Conservation (phyloP, 768 basidiomycete species). For the Kondoa subrosea region DNA sequence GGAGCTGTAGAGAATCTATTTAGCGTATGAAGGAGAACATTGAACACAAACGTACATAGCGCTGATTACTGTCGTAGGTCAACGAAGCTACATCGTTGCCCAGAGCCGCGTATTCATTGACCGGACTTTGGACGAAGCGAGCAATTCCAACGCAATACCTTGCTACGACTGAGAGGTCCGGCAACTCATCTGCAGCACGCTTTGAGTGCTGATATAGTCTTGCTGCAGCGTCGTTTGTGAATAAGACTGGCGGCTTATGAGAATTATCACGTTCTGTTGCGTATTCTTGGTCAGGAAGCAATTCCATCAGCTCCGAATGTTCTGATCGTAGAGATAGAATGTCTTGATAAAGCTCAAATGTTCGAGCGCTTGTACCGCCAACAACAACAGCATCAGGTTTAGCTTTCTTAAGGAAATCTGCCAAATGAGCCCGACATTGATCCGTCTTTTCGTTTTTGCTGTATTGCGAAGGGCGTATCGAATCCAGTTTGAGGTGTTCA, state of each 20-base stretch:
- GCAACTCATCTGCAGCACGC: slow-evolving; percentile 68
- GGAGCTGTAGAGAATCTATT: slow-evolving; percentile 42
- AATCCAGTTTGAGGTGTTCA: slow-evolving; percentile 78
- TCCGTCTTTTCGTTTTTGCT: slow-evolving; percentile 13
- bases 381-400: slow-evolving; percentile 75
- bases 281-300: neutral
- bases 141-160: slow-evolving; percentile 90
- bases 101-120: slow-evolving; percentile 84
- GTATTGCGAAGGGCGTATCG: slow-evolving; percentile 38
- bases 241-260: slow-evolving; percentile 38
- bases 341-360: slow-evolving; percentile 25
- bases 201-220: slow-evolving; percentile 81
- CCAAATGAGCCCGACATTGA: slow-evolving; percentile 40
- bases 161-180: slow-evolving; percentile 53
- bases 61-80: slow-evolving; percentile 71
- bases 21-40: neutral
- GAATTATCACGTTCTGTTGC: no score
- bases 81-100: slow-evolving; percentile 70
- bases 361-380: slow-evolving; percentile 51
- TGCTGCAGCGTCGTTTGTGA: slow-evolving; percentile 77
- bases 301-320: neutral
- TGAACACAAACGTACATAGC: slow-evolving; percentile 42
- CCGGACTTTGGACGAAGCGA: slow-evolving; percentile 76
- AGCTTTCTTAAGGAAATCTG: slow-evolving; percentile 54
- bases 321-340: slow-evolving; percentile 6